A percentile compares a stretch with the other conserved stretches of the same genome.
phyloP scores from a whole-genome alignment of 805 yeast species.

The Metschnikowia bowlesiae region DNA sequence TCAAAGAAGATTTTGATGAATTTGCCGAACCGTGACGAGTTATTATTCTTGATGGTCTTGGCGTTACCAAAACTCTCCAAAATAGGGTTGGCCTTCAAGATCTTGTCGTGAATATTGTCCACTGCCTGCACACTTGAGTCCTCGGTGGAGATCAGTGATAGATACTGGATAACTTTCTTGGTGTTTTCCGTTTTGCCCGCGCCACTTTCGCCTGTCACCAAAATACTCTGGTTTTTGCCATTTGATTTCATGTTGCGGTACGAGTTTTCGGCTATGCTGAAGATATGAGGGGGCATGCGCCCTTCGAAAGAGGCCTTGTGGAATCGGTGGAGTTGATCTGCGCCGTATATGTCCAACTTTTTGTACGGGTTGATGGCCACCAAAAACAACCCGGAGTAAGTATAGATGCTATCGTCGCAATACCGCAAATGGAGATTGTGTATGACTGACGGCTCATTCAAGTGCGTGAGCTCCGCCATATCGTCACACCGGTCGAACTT shows the following conservation, averaged over 20 bases:
- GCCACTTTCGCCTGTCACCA: slow-evolving; percentile 98
- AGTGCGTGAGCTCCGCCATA: slow-evolving; percentile 91
- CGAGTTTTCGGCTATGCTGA: slow-evolving; percentile 84
- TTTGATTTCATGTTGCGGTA: slow-evolving; percentile 68
- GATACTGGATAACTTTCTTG: slow-evolving; percentile 86
- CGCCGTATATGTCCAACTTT: slow-evolving; percentile 64
- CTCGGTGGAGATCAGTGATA: slow-evolving; percentile 65
- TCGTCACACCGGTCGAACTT: slow-evolving; percentile 89
- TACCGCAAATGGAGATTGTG: slow-evolving; percentile 78
- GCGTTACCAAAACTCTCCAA: slow-evolving; percentile 96
- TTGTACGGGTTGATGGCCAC: slow-evolving; percentile 95
- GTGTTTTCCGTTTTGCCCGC: slow-evolving; percentile 99
- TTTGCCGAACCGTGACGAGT: slow-evolving; percentile 95
- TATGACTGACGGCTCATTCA: slow-evolving; percentile 94
- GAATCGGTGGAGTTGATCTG: slow-evolving; percentile 52
- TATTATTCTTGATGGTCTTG: slow-evolving; percentile 88
- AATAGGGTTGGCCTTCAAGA: slow-evolving; percentile 91
- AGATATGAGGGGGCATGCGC: slow-evolving; percentile 75
- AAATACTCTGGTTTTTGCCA: slow-evolving; percentile 75
- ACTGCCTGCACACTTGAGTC: slow-evolving; percentile 6
- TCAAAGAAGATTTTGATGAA: slow-evolving; percentile 83
- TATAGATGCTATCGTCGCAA: slow-evolving; percentile 73
- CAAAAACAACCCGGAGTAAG: slow-evolving; percentile 90
- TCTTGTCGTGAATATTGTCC: slow-evolving; percentile 68
- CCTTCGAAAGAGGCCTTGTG: slow-evolving; percentile 30